These are phyloP conservation scores for Fusarium tjaetaba DNA, from an alignment of 2,329 filamentous ascomycete genomes.

Conservation along the genomic window DNA sequence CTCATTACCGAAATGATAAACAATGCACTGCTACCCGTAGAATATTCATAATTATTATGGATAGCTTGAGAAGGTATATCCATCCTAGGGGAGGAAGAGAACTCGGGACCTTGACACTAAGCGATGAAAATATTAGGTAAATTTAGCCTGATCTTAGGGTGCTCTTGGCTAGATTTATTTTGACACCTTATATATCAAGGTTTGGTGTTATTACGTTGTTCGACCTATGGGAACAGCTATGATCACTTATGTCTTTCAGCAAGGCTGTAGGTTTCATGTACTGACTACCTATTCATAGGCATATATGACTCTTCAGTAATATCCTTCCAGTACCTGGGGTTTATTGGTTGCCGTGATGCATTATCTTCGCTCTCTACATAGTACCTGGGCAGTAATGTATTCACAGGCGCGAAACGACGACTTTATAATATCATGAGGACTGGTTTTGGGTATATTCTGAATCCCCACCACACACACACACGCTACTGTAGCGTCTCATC, in stretches of 20 bases:
- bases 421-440: not conserved
- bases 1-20: not conserved
- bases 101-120: not conserved
- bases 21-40: not conserved
- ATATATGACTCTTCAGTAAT: not conserved
- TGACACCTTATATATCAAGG: not conserved
- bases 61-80: not conserved
- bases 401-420: not conserved
- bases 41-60: not conserved
- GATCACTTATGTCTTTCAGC: not conserved
- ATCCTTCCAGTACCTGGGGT: not conserved
- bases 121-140: not conserved
- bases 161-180: not conserved
- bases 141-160: not conserved
- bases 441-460: not conserved
- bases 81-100: not conserved
- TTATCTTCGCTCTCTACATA: not conserved
- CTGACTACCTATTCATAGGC: not conserved
- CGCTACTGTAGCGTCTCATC: too few species aligned
- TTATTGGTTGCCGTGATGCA: too few species aligned
- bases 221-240: not conserved
- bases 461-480: not conserved
- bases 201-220: not conserved
- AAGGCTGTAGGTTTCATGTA: not conserved
- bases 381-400: not conserved